Base-by-base conservation (phyloP, 495 filamentous ascomycete genomes). In the Halenospora varia region DNA sequence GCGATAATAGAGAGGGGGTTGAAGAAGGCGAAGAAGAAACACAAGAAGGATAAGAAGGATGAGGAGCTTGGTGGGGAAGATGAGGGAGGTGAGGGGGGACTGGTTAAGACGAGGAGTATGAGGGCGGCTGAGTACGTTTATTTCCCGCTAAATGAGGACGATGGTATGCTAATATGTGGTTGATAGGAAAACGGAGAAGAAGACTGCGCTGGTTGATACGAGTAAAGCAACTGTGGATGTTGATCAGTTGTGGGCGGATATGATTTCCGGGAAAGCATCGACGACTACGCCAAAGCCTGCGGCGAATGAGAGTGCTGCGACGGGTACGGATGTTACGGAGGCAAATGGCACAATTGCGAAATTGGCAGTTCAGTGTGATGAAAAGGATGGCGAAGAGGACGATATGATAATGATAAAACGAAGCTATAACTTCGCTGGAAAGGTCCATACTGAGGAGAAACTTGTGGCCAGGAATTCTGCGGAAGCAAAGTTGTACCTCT, bases 361-460 rank as follows among this genome's bases (percentile, higher is more conserved):
- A n/a, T n/a, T n/a, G n/a, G n/a, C n/a, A n/a, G n/a, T n/a, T n/a
- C n/a, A n/a, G n/a, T n/a, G n/a, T n/a, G n/a, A n/a, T n/a, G n/a
- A n/a, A 25, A 40, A 53, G 46, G 40, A 35, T 44, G 29, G 13
- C 13, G 29, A 35, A 35, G 29, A 35, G 6, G 13, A 4, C 4
- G 29, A 13, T 15, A 82, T 82, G 75, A 82, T 97, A 59, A 86
- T 85, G 51, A 95, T 98, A 48, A 92, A 88, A 57, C 86, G 89
- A 25, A 91, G 87, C 3, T 96, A 96, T 72, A 87, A 88, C 54
- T 97, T 96, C 64, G 94, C 94, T 11, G 95, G 95, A 55, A 85
- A 93, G 67, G 80, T 85, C 40, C 88, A 88, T 63, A 89, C 85
- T 1, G 88, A 93, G 64, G 85, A 91, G 64, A 94, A 94, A 71